Percentiles rank a stretch among this genome's conserved stretches.
Evolutionary conservation across 1,139 yeast species (phyloP).

Genomic region (Pichia norvegensis): DNA sequence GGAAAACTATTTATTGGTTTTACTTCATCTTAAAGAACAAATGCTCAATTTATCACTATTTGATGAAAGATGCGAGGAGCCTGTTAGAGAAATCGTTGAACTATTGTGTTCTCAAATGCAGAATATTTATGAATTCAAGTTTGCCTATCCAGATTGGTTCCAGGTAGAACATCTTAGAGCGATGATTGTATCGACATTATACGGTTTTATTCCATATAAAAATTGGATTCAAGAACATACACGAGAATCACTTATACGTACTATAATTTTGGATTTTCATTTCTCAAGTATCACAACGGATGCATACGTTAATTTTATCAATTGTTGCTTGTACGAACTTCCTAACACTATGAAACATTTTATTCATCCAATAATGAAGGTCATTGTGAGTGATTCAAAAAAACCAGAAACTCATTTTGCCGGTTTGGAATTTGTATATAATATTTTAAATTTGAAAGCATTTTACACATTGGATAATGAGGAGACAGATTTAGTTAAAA

Average conservation of each 20-base stretch:
- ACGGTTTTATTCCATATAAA: slow-evolving; percentile 64
- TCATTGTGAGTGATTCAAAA: slow-evolving; percentile 5
- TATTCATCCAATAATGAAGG: slow-evolving; percentile 7
- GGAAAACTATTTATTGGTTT: slow-evolving; percentile 61
- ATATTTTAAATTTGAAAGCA: not conserved
- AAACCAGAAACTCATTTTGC: slow-evolving; percentile 2
- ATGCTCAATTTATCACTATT: slow-evolving; percentile 56
- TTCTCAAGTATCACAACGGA: slow-evolving; percentile 7
- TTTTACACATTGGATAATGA: not conserved
- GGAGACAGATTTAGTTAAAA: slow-evolving; percentile 16
- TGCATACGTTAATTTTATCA: slow-evolving; percentile 8
- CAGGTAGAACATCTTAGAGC: slow-evolving; percentile 60
- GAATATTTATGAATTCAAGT: slow-evolving; percentile 38
- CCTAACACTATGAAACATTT: slow-evolving; percentile 9
- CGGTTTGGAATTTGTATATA: slow-evolving; percentile 3
- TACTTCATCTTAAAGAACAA: slow-evolving; percentile 70
- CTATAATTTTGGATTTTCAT: slow-evolving; percentile 11
- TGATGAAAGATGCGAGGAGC: slow-evolving; percentile 33
- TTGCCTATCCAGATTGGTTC: slow-evolving; percentile 38
- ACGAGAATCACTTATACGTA: slow-evolving; percentile 4
- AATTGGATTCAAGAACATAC: slow-evolving; percentile 37
- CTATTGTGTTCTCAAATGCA: slow-evolving; percentile 57
- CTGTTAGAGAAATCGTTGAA: slow-evolving; percentile 38
- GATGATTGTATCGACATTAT: slow-evolving; percentile 55
- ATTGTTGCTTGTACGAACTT: slow-evolving; percentile 10